phyloP scores from a whole-genome alignment of 2,329 filamentous ascomycete genomes.

The Esteya vermicola region DNA sequence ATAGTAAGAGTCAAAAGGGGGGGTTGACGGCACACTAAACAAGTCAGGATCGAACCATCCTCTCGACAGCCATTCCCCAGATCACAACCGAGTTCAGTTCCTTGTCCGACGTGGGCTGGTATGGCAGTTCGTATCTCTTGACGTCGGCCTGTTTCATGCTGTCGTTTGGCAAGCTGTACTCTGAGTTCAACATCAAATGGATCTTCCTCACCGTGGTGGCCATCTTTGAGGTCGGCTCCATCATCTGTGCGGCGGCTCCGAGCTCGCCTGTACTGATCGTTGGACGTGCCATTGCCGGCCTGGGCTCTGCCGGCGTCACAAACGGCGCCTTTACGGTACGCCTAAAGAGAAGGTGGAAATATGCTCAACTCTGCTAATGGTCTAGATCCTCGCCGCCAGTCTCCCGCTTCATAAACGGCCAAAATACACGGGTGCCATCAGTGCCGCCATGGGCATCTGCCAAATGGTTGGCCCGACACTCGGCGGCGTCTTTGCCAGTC shows the following conservation, averaged over 20 bases:
- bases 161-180: slow-evolving; percentile 4
- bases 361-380: not conserved
- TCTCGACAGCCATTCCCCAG: slow-evolving; percentile 24
- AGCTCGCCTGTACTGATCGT: slow-evolving; percentile 23
- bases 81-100: slow-evolving; percentile 24
- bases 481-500: slow-evolving; percentile 6
- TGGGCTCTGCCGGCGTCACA: slow-evolving; percentile 19
- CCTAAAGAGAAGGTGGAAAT: not conserved
- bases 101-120: slow-evolving; percentile 31
- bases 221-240: slow-evolving; percentile 28
- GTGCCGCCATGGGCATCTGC: slow-evolving; percentile 2
- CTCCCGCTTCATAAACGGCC: slow-evolving; percentile 7
- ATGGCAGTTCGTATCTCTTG: slow-evolving; percentile 19
- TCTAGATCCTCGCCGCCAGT: slow-evolving; percentile 2
- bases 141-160: slow-evolving; percentile 2
- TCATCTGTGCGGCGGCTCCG: slow-evolving; percentile 26
- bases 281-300: slow-evolving; percentile 24
- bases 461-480: slow-evolving; percentile 6
- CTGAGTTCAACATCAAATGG: slow-evolving; percentile 1
- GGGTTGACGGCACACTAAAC: too few species aligned
- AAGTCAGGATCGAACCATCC: slow-evolving; percentile 16
- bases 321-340: slow-evolving; percentile 4
- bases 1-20: too few species aligned
- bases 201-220: slow-evolving; percentile 13
- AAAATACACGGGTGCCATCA: slow-evolving; percentile 5